Percentiles rank a stretch among this genome's conserved stretches.
Evolutionary conservation across 2,329 filamentous ascomycete species (phyloP).

Genomic region (Karstenula rhodostoma): DNA sequence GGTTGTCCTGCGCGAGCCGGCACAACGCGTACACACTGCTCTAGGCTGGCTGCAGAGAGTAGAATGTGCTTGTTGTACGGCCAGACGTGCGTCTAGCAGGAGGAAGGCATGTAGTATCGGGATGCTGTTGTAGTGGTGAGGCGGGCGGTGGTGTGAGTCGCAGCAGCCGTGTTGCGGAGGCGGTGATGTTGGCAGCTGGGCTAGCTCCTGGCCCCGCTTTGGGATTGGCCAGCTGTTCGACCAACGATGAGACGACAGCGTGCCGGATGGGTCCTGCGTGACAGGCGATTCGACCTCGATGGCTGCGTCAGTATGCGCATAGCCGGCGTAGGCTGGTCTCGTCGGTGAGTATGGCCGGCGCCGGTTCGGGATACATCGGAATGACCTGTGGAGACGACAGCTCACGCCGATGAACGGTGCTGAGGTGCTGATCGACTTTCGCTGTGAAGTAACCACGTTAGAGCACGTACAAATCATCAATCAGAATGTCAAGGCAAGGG

Average conservation of each 20-base stretch:
- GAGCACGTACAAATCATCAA: conserved; percentile 11
- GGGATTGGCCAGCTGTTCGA: conserved; percentile 20
- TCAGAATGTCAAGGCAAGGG: conserved; percentile 33
- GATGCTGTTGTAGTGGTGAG: conserved; percentile 16
- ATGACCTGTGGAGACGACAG: neutral
- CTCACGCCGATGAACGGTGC: neutral
- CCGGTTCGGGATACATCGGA: conserved; percentile 3
- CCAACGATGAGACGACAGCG: conserved; percentile 39
- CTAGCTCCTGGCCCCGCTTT: conserved; percentile 15
- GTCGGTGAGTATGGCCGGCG: neutral
- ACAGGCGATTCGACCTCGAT: conserved; percentile 20
- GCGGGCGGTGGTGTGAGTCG: conserved; percentile 21
- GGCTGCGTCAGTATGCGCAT: neutral
- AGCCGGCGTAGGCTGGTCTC: neutral
- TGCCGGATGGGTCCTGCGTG: conserved; percentile 35
- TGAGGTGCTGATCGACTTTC: neutral
- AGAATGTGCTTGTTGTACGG: conserved; percentile 46
- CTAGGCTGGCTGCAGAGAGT: conserved; percentile 54
- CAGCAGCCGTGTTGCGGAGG: conserved; percentile 28
- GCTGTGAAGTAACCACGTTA: conserved; percentile 22
- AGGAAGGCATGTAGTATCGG: conserved; percentile 34
- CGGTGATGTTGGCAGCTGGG: conserved; percentile 5
- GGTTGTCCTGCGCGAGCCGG: conserved; percentile 46
- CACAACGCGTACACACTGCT: conserved; percentile 49
- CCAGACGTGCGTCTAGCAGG: conserved; percentile 52